These are phyloP conservation scores for Huntiella omanensis DNA, from an alignment of 2,329 filamentous ascomycete genomes.

Conservation along the genomic window DNA sequence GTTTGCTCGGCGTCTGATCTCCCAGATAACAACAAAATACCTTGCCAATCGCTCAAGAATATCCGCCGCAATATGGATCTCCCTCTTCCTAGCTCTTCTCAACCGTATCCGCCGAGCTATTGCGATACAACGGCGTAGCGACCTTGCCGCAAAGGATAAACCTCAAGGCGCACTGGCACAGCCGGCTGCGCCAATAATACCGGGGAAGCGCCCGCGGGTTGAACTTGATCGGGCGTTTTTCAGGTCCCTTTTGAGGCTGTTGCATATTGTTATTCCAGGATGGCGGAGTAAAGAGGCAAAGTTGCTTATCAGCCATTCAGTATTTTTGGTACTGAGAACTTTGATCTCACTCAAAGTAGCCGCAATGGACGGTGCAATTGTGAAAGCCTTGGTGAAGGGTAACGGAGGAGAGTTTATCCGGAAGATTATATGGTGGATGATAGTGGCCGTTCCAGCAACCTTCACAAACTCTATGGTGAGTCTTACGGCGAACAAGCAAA, in stretches of 20 bases:
- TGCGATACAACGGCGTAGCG: slow-evolving; percentile 55
- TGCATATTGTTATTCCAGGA: slow-evolving; percentile 77
- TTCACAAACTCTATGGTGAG: slow-evolving; percentile 97
- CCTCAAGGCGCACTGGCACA: slow-evolving; percentile 25
- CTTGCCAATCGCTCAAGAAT: slow-evolving; percentile 63
- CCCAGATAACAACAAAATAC: slow-evolving; percentile 53
- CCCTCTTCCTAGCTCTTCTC: slow-evolving; percentile 59
- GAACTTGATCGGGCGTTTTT: slow-evolving; percentile 76
- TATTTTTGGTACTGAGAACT: slow-evolving; percentile 80
- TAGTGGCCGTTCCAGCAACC: slow-evolving; percentile 84
- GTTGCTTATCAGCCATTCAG: slow-evolving; percentile 72
- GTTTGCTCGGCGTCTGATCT: slow-evolving; percentile 45
- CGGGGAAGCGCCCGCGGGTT: slow-evolving; percentile 51
- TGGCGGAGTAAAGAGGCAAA: slow-evolving; percentile 78
- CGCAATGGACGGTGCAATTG: slow-evolving; percentile 82
- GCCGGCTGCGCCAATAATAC: slow-evolving; percentile 15
- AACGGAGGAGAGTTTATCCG: slow-evolving; percentile 78
- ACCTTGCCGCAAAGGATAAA: background rate
- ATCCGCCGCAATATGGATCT: slow-evolving; percentile 66
- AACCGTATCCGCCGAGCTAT: slow-evolving; percentile 85
- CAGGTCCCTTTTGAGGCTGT: slow-evolving; percentile 53
- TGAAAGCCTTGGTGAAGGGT: slow-evolving; percentile 80
- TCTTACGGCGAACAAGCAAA: background rate
- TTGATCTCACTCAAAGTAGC: slow-evolving; percentile 91
- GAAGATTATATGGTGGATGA: slow-evolving; percentile 94